Base-by-base conservation (phyloP, 2,329 filamentous ascomycete species). In the Allantophomopsis lycopodina region DNA sequence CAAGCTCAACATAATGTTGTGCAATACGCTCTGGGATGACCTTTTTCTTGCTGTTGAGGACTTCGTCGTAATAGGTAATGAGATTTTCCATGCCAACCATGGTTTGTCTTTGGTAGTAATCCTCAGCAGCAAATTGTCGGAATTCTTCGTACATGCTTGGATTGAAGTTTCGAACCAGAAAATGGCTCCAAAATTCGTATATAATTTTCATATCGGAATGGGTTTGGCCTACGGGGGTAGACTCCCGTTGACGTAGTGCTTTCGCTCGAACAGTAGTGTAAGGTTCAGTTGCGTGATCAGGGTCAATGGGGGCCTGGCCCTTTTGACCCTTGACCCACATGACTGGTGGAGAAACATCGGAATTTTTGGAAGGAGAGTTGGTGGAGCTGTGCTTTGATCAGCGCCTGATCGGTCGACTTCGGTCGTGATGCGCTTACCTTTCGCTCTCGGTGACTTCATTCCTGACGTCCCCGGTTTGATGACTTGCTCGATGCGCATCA, bases 111-210 rank as follows among this genome's bases (percentile, higher is more conserved):
- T 67, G 57, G 42, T 60, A 56, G 40, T 69, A 64, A 59, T 87
- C 82, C 53, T 79, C 73, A 44, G 79, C 61, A 40, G 82, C 81
- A 55, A 72, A 67, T 50, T 65, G 63, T 46, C 75, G 73, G 61
- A 87, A 86, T 56, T 87, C 81, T 54, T 73, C 65, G 61, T 87
- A 87, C 74, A 88, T 83, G 54, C 65, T 66, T 42, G 69, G 65
- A 57, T 87, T 83, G 69, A 87, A 86, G 60, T 82, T 79, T 51
- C 74, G 69, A 46, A 76, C 69, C 46, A 87, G 66, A 54, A 82
- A 83, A 55, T 80, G 73, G 15, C 76, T 75, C 79, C 81, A 87
- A 62, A 83, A 83, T 46, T 76, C 69, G 61, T 85, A 86, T 21
- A 84, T 68, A 42, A 75, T 67, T 53, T 74, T 69, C 67, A 81